phyloP scores from a whole-genome alignment of 192 early-diverging fungal species.

The Haplosporangium gracile region DNA sequence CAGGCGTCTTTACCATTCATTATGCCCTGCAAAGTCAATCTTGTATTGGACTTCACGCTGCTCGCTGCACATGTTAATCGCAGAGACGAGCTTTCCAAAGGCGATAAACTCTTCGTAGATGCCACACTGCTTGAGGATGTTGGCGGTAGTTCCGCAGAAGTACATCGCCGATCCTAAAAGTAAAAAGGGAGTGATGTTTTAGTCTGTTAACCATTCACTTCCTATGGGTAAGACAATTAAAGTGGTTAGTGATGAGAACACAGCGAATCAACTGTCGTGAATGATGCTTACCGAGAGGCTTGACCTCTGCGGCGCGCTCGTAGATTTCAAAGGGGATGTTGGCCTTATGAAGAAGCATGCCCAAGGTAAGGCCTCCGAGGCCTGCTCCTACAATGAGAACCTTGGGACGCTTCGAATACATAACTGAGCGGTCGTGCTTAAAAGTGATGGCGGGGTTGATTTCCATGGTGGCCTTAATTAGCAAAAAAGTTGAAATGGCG shows the following conservation, averaged over 20 bases:
- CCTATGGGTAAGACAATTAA: too few species aligned
- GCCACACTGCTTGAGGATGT: not conserved
- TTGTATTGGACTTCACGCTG: not conserved
- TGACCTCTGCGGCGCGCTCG: conserved; percentile 4
- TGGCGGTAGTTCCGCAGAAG: not conserved
- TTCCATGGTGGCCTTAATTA: not conserved
- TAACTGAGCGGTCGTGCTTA: not conserved
- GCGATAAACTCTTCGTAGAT: conserved; percentile 8
- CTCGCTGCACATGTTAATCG: not conserved
- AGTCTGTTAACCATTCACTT: not conserved
- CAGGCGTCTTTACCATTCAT: not conserved
- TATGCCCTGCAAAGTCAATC: not conserved
- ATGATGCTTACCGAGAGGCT: not conserved
- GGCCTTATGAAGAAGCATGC: conserved; percentile 5
- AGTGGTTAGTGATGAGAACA: too few species aligned
- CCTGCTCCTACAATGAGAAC: conserved; percentile 23
- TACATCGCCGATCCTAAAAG: not conserved
- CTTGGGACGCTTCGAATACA: not conserved
- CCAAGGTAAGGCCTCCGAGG: not conserved
- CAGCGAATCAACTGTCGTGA: too few species aligned
- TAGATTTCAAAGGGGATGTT: conserved; percentile 9
- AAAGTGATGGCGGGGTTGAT: not conserved
- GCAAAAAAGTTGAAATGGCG: not conserved
- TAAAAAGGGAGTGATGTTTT: not conserved
- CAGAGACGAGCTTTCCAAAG: not conserved